Conservation (phyloP, 2,329 filamentous ascomycete species). For the Knufia fluminis region DNA sequence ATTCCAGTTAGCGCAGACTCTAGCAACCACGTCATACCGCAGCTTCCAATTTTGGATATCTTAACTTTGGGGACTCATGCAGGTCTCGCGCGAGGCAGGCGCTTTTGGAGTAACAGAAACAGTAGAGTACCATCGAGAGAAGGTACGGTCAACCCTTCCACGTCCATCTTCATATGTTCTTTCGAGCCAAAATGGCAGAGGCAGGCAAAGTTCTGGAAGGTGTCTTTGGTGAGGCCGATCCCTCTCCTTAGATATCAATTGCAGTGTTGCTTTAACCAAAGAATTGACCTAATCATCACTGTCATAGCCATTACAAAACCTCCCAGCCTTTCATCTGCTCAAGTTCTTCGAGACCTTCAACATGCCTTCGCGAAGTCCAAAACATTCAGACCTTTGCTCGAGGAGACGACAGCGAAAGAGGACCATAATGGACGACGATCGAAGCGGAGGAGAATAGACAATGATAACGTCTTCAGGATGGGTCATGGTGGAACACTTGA, state of each 20-base stretch:
- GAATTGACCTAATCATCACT: conserved; percentile 7
- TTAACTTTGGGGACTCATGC: neutral
- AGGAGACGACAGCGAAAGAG: conserved; percentile 36
- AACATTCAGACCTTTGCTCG: conserved; percentile 71
- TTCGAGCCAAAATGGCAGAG: conserved; percentile 18
- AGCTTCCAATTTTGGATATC: conserved; percentile 2
- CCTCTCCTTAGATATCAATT: conserved; percentile 17
- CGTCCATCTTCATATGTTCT: neutral
- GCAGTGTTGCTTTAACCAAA: neutral
- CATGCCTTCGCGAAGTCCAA: conserved; percentile 69
- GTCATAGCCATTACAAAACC: conserved; percentile 83
- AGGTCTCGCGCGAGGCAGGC: too few relatives aligned
- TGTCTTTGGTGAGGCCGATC: conserved; percentile 46
- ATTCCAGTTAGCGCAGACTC: neutral
- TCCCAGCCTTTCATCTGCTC: conserved; percentile 73
- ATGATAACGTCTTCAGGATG: conserved; percentile 69
- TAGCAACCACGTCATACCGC: neutral
- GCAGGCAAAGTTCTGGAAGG: conserved; percentile 48
- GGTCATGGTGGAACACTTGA: conserved; percentile 95
- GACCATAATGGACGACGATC: conserved; percentile 34
- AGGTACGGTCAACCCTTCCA: neutral
- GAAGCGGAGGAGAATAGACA: conserved; percentile 50
- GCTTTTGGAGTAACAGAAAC: too few relatives aligned
- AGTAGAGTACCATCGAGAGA: too few relatives aligned
- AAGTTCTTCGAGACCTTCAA: conserved; percentile 83